Evolutionary conservation across 768 basidiomycete genomes (phyloP).

Genomic region (Calocybe indica): DNA sequence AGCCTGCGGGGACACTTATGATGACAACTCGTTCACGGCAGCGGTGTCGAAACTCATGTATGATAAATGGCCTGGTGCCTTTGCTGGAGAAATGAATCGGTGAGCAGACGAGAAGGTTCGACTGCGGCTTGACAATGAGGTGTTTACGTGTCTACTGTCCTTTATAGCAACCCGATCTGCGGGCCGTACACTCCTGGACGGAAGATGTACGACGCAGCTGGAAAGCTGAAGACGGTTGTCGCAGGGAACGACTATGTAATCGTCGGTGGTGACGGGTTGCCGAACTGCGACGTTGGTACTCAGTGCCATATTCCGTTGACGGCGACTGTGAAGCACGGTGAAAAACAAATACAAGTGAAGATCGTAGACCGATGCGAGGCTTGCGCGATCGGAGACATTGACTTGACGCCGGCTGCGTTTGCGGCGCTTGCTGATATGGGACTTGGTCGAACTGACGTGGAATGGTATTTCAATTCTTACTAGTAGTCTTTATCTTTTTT

Average conservation of each 20-base stretch:
- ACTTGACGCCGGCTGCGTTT: constrained; percentile 22
- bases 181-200: constrained; percentile 23
- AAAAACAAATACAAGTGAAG: constrained; percentile 29
- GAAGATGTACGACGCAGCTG: constrained; percentile 10
- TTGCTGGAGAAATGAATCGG: constrained; percentile 18
- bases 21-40: constrained; percentile 22
- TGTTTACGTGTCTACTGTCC: neutral
- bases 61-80: constrained; percentile 20
- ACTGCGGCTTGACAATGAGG: too few species aligned
- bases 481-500: neutral
- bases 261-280: constrained; percentile 22
- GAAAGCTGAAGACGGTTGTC: constrained; percentile 16
- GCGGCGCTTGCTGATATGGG: constrained; percentile 17
- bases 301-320: constrained; percentile 18
- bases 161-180: constrained; percentile 20
- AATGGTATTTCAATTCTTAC: constrained; percentile 33
- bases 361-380: constrained; percentile 47
- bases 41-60: constrained; percentile 21
- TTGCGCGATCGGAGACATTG: constrained; percentile 28
- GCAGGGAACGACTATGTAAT: constrained; percentile 11
- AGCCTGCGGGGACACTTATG: constrained; percentile 24
- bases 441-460: constrained; percentile 21
- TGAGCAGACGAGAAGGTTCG: constrained; percentile 2
- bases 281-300: constrained; percentile 13
- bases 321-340: constrained; percentile 18